Conservation (phyloP, 2,329 filamentous ascomycete genomes). For the Botrytis hyacinthi region DNA sequence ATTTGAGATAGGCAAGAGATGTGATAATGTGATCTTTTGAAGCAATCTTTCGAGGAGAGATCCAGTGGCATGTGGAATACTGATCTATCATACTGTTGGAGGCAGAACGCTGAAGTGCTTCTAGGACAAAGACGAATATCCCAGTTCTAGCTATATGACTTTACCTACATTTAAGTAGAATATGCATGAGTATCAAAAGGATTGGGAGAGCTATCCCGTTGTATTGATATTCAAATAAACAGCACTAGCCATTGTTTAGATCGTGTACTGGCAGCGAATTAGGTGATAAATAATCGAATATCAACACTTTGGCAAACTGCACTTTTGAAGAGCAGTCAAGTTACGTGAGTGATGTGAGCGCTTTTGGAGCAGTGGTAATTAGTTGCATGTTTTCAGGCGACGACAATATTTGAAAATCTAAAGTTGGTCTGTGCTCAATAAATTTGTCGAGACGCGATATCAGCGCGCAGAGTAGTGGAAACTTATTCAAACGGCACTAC, state of each 20-base stretch:
- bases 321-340: background rate
- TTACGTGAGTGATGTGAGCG: background rate
- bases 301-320: background rate
- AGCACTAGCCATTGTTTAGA: background rate
- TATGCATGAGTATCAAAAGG: background rate
- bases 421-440: conserved; percentile 15
- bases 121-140: background rate
- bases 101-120: background rate
- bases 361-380: background rate
- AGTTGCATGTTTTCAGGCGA: background rate
- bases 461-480: conserved; percentile 10
- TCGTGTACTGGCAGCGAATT: background rate
- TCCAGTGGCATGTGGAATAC: background rate
- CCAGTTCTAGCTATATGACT: background rate
- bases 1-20: background rate
- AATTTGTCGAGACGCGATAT: conserved; percentile 19
- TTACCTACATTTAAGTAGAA: background rate
- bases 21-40: background rate
- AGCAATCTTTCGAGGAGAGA: background rate
- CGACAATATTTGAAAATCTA: background rate
- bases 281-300: too few species aligned
- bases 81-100: background rate
- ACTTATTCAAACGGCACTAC: conserved; percentile 14
- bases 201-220: background rate
- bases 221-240: background rate